phyloP scores from a whole-genome alignment of 1,139 yeast species.

The Blastobotrys ciferrii region DNA sequence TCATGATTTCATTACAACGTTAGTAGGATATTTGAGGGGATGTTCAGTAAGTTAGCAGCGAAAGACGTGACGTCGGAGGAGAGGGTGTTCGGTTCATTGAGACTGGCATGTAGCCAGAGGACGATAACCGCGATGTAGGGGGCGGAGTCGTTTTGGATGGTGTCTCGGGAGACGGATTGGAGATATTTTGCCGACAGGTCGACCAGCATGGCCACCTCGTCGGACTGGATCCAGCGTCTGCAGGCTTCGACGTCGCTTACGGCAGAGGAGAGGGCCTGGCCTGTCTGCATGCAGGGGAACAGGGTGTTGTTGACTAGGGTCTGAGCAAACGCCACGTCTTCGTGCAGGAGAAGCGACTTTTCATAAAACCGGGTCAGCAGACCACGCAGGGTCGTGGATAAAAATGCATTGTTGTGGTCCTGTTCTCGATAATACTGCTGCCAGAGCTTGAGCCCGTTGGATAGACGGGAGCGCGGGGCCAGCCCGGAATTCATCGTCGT shows the following conservation, averaged over 20 bases:
- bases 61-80: conserved; percentile 3
- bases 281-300: not conserved
- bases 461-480: not conserved
- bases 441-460: conserved; percentile 6
- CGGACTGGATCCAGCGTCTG: conserved; percentile 1
- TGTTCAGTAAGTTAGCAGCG: conserved; percentile 15
- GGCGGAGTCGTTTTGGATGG: conserved; percentile 18
- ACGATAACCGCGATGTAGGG: conserved; percentile 31
- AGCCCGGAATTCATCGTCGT: not conserved
- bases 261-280: not conserved
- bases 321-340: conserved; percentile 5
- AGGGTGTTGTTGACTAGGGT: not conserved
- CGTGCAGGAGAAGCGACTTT: conserved; percentile 4
- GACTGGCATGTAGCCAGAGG: conserved; percentile 30
- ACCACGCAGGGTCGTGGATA: not conserved
- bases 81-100: conserved; percentile 14
- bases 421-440: not conserved
- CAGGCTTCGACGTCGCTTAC: not conserved
- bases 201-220: not conserved
- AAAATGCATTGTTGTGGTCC: not conserved
- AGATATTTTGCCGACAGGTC: conserved; percentile 1
- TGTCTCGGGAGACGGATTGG: not conserved
- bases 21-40: conserved; percentile 6
- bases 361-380: conserved; percentile 1
- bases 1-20: not conserved